phyloP scores from a whole-genome alignment of 495 filamentous ascomycete genomes.

The Sabuloglossum arenarium region DNA sequence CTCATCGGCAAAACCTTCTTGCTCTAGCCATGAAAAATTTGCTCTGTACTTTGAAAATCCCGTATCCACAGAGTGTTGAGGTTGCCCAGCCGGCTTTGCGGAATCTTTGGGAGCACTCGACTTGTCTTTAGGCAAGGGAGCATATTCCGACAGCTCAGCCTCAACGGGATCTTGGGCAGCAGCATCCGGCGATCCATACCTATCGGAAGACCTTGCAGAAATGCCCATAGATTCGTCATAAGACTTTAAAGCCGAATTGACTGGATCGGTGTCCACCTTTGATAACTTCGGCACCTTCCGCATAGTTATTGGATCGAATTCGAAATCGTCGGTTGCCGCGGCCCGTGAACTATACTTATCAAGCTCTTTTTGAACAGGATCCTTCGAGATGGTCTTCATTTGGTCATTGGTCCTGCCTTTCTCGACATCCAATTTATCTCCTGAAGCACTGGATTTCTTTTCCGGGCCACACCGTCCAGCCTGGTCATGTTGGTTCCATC shows the following conservation, averaged over 20 bases:
- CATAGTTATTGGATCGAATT: constrained; percentile 8
- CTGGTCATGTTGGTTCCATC: neutral
- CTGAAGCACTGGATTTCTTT: neutral
- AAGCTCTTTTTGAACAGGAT: neutral
- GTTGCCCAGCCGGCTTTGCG: neutral
- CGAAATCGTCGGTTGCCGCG: neutral
- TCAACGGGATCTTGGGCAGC: neutral
- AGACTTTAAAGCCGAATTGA: neutral
- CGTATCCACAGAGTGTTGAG: neutral
- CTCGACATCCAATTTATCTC: neutral
- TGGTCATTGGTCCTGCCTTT: neutral
- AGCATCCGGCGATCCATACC: neutral
- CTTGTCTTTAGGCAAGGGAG: neutral
- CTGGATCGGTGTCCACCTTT: neutral
- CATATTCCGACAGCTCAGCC: neutral
- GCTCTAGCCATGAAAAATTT: constrained; percentile 1
- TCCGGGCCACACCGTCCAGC: neutral
- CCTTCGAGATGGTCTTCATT: neutral
- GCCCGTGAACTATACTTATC: neutral
- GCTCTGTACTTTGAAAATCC: neutral
- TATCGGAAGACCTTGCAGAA: neutral
- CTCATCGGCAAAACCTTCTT: neutral
- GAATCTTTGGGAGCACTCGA: neutral
- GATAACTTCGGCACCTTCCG: constrained; percentile 4
- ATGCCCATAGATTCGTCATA: neutral